Evolutionary conservation across 306 rosid genomes (phyloP).

Genomic region (Quercus alba): DNA sequence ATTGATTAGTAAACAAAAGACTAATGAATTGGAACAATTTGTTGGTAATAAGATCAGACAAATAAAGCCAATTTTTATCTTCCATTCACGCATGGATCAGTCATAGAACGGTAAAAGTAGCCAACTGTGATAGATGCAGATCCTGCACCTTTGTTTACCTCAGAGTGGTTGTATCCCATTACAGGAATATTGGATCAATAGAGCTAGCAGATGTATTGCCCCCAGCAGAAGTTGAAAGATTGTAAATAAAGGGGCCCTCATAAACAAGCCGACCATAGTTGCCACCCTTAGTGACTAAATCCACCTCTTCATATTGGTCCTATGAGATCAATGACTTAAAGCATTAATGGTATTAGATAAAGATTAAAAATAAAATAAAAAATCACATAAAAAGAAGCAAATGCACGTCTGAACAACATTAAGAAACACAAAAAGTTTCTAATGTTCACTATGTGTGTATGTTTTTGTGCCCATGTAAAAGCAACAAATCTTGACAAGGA

Average conservation of each 20-base stretch:
- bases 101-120: constrained; percentile 28
- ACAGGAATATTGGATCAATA: constrained; percentile 25
- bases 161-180: constrained; percentile 40
- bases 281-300: constrained; percentile 36
- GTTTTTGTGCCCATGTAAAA: neutral
- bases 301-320: constrained; percentile 35
- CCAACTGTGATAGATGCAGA: constrained; percentile 38
- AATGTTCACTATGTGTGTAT: neutral
- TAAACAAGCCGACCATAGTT: constrained; percentile 38
- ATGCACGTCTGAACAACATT: neutral
- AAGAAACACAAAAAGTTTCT: neutral
- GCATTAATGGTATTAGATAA: neutral
- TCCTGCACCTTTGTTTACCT: constrained; percentile 18
- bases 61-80: constrained; percentile 15
- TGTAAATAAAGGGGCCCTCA: constrained; percentile 25
- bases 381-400: neutral
- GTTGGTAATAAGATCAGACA: neutral
- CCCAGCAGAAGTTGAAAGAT: constrained; percentile 20
- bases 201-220: constrained; percentile 21
- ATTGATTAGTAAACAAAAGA: neutral
- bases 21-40: neutral
- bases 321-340: neutral
- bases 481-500: neutral
- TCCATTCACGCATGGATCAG: constrained; percentile 41
- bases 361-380: neutral